phyloP scores from a whole-genome alignment of 169 alveolate genomes.

The Cryptosporidium ubiquitum region DNA sequence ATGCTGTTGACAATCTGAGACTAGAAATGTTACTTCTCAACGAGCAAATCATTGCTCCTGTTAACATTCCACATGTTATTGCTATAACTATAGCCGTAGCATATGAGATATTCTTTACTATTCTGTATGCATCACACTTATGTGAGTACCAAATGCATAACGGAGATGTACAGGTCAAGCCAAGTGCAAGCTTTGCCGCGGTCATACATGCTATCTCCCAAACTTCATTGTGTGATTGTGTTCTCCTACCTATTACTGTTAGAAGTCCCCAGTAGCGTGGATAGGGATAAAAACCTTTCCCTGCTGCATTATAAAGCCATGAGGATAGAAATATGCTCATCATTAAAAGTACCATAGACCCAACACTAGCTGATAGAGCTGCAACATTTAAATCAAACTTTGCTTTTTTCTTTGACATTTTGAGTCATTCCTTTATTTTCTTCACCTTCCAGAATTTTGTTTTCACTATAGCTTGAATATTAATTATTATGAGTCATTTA shows the following conservation, averaged over 20 bases:
- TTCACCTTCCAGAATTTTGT: background rate
- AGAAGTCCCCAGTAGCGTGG: conserved; percentile 73
- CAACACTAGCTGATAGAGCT: conserved; percentile 73
- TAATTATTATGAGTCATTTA: no score
- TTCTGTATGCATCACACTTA: conserved; percentile 72
- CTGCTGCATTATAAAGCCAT: conserved; percentile 73
- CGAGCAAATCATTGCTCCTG: conserved; percentile 74
- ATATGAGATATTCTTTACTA: conserved; percentile 60
- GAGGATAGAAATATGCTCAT: conserved; percentile 57
- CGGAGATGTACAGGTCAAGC: conserved; percentile 57
- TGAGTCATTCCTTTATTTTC: background rate
- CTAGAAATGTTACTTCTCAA: conserved; percentile 66
- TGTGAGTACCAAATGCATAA: conserved; percentile 69
- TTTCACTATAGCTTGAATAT: background rate
- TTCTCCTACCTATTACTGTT: conserved; percentile 65
- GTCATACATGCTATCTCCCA: conserved; percentile 74
- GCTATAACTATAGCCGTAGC: conserved; percentile 57
- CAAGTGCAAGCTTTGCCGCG: conserved; percentile 65
- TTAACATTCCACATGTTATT: conserved; percentile 70
- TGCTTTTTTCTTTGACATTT: conserved; percentile 54
- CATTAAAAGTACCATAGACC: conserved; percentile 55
- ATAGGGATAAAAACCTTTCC: conserved; percentile 69
- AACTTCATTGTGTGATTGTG: conserved; percentile 55
- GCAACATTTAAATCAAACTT: conserved; percentile 50
- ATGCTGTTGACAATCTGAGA: conserved; percentile 63